These are phyloP conservation scores for Collybia sp. DNA, from an alignment of 768 basidiomycete genomes.

Conservation along the genomic window DNA sequence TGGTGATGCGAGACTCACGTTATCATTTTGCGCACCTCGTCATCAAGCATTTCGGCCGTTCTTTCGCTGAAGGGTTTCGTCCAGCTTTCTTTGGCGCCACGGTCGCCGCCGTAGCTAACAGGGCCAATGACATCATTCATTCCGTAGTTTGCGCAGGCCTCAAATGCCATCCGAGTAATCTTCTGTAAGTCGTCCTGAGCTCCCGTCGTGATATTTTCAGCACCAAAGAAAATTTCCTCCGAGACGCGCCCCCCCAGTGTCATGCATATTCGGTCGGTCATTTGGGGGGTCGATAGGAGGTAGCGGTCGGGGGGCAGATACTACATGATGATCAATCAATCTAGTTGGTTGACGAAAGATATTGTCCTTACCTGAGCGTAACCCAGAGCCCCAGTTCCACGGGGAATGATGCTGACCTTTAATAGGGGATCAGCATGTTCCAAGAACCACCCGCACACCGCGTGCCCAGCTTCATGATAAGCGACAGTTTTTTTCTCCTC, in stretches of 20 bases:
- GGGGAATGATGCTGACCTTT: slow-evolving; percentile 97
- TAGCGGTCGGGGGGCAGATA: slow-evolving; percentile 96
- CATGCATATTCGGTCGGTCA: slow-evolving; percentile 96
- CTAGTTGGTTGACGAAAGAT: slow-evolving; percentile 1
- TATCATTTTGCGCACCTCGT: slow-evolving; percentile 94
- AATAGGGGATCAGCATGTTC: slow-evolving; percentile 95
- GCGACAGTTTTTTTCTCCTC: slow-evolving; percentile 99
- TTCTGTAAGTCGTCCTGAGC: slow-evolving; percentile 98
- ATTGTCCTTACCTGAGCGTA: slow-evolving; percentile 77
- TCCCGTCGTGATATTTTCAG: slow-evolving; percentile 91
- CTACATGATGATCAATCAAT: slow-evolving; percentile 28
- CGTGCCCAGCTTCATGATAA: slow-evolving; percentile 99
- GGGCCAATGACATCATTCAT: slow-evolving; percentile 96
- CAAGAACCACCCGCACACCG: slow-evolving; percentile 97
- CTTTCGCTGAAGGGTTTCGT: slow-evolving; percentile 98
- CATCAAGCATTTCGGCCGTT: slow-evolving; percentile 91
- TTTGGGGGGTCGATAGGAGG: slow-evolving; percentile 91
- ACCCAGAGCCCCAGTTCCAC: slow-evolving; percentile 91
- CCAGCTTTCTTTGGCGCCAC: slow-evolving; percentile 82
- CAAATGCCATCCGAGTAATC: slow-evolving; percentile 97
- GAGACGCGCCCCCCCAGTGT: slow-evolving; percentile 96
- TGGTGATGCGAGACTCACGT: slow-evolving; percentile 33
- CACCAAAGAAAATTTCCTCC: slow-evolving; percentile 96
- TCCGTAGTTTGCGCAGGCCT: slow-evolving; percentile 93
- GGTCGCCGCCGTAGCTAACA: slow-evolving; percentile 90